Conservation (phyloP, 805 yeast genomes). For the Ogataea nakhonphanomensis region DNA sequence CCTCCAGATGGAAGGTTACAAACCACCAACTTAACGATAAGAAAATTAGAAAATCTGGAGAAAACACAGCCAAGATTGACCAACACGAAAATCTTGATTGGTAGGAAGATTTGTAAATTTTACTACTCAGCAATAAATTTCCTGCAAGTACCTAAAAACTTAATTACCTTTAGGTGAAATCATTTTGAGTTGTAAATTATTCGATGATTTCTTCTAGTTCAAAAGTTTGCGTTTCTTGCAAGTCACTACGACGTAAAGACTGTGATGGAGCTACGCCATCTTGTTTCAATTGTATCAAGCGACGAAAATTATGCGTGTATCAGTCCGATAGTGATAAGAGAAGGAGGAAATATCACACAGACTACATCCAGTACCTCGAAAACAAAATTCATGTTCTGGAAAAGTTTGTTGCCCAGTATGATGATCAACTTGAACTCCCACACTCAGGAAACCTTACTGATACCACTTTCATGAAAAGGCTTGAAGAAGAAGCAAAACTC, state of each 20-base stretch:
- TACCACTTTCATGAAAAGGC: not conserved
- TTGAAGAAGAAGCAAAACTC: slow-evolving; percentile 4
- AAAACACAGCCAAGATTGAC: not conserved
- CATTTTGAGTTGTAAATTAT: no score
- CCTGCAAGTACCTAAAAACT: not conserved
- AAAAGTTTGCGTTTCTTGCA: slow-evolving; percentile 20
- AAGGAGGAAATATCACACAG: slow-evolving; percentile 34
- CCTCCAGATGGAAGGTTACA: slow-evolving; percentile 34
- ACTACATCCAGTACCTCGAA: slow-evolving; percentile 30
- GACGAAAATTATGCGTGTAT: slow-evolving; percentile 21
- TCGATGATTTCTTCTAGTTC: slow-evolving; percentile 4
- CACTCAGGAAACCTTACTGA: not conserved
- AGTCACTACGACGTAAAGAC: slow-evolving; percentile 13
- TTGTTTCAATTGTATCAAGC: slow-evolving; percentile 22
- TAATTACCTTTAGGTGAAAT: no score
- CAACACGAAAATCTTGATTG: not conserved
- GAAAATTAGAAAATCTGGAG: not conserved
- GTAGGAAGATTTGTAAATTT: not conserved
- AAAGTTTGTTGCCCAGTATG: slow-evolving; percentile 24
- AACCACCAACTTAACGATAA: slow-evolving; percentile 22
- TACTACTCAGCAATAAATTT: not conserved
- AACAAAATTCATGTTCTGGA: slow-evolving; percentile 22
- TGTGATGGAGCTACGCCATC: slow-evolving; percentile 27
- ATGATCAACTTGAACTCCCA: slow-evolving; percentile 13
- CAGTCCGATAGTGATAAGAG: slow-evolving; percentile 28